Conservation (phyloP, 192 early-diverging fungal genomes). For the Diversispora eburnea region DNA sequence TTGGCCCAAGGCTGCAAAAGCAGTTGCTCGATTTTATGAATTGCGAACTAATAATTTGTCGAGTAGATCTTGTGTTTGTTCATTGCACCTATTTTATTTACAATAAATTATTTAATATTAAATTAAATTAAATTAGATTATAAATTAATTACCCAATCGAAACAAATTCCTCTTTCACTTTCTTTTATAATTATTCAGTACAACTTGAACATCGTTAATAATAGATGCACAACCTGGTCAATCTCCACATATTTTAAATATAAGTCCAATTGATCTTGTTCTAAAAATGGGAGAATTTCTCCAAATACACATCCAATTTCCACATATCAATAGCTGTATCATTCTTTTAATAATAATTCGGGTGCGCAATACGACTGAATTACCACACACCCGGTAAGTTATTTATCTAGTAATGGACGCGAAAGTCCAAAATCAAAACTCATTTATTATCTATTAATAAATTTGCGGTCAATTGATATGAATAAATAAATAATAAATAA, state of each 20-base stretch:
- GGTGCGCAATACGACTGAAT: conserved; percentile 98
- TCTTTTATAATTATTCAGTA: conserved; percentile 50
- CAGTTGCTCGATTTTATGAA: conserved; percentile 68
- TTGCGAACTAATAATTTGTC: conserved; percentile 77
- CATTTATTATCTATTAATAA: conserved; percentile 92
- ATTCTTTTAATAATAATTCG: conserved; percentile 85
- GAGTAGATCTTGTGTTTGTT: conserved; percentile 66
- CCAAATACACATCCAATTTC: conserved; percentile 98
- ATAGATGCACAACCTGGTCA: conserved; percentile 76
- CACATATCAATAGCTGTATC: conserved; percentile 93
- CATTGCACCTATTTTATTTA: conserved; percentile 41
- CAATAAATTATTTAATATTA: neutral
- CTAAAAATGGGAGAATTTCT: conserved; percentile 90
- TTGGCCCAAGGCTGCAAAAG: conserved; percentile 73
- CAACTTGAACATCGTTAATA: conserved; percentile 42
- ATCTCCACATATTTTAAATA: conserved; percentile 84
- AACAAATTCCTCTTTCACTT: conserved; percentile 60
- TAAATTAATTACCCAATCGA: conserved; percentile 19
- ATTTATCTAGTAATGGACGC: conserved; percentile 55
- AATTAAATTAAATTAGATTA: neutral
- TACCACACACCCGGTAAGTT: conserved; percentile 87
- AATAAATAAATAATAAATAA: conserved; percentile 5
- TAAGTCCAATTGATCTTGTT: conserved; percentile 77
- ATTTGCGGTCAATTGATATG: conserved; percentile 69
- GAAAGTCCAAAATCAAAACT: conserved; percentile 95